Evolutionary conservation across 1,284 basidiomycete species (phyloP), one percentile per base, ranked within the genome.

Genomic region (Rugosomyces carneus): DNA sequence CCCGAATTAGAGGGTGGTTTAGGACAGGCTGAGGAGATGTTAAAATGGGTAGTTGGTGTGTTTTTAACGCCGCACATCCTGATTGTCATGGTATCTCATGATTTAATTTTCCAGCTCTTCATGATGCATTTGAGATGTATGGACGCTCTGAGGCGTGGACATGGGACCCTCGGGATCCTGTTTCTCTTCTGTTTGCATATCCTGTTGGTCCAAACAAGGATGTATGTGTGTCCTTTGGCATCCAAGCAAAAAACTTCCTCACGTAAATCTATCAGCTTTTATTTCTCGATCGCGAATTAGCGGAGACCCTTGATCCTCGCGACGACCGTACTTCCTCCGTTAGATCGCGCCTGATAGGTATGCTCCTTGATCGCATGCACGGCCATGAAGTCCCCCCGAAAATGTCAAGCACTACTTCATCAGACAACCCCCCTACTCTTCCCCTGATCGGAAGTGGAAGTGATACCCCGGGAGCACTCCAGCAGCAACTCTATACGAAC

Each of bases 11-110:
- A 78, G 37, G 61, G 58, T 18, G 63, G 64, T 11, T 51, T 63
- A 13, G 64, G 65, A 19, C 68, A 68, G 44, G 67, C 70, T 38
- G 65, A 64, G 10, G 93, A 94, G 64, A 95, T 98, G 91, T 73
- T 98, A 55, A 88, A 86, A 62, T 99, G 95, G 94, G 72, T 96
- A 44, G 81, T 93, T 48, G 92, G 89, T 91, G 50, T 60, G 68
- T 64, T 13, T 21, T 20, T 40, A 44, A 21, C 46, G 27, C 48
- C 27, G 23, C 24, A 26, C 24, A 39, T 50, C 37, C 20, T 21
- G 20, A 21, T 24, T 15, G 31, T 2, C 8, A 20, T 35, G 26
- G 38, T n/a, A 11, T 24, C 24, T 42, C 39, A 47, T 40, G 36
- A 42, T 47, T 31, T 38, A 20, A 29, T 57, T 37, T 53, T 44